Base-by-base conservation (phyloP, 2,329 filamentous ascomycete genomes). In the Ceratocystiopsis sp. region DNA sequence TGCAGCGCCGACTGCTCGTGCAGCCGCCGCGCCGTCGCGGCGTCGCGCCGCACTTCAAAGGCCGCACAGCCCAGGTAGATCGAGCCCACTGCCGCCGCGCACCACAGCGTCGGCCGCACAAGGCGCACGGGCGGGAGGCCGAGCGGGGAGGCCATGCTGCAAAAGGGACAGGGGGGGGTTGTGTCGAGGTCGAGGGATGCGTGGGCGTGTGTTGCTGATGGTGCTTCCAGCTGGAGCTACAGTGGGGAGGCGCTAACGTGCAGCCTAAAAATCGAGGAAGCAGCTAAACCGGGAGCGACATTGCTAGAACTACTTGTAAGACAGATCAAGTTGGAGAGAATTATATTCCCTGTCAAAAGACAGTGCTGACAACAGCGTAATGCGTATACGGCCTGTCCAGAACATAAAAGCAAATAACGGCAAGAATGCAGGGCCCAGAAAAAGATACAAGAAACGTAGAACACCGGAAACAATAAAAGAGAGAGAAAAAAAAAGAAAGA, bases 31-130 rank as follows among this genome's bases (percentile, higher is more conserved):
- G 44, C 49, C 38, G 42, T 46, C 41, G 32, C 17, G 6, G 46
- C 49, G 39, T 51, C 50, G 35, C 48, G 45, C 38, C 45, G 36
- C 11, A 48, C 46, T 37, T 51, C 49, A 19, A 38, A 46, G 9
- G 46, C 49, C 3, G 48, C 48, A 11, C 43, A 42, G 33, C 45
- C 49, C 3, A 47, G 21, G 33, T 48, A 51, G 12, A 51, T 46
- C 5, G 44, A 44, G 10, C 45, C 17, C 16, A 51, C 49, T 7
- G 51, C 48, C 2, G 42, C 41, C 3, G 43, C 42, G n/a, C 50
- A 48, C 51, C 52, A 54, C 3, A 52, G 34, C 8, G 47, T 37
- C 0, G 53, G 49, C 3, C 52, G 38, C 10, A 53, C 21, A 13
- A 52, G 19, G 25, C 48, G 47, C 9, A 54, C 48, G 4, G 46